A percentile compares a stretch with the other conserved stretches of the same genome.
Conservation (phyloP, 768 basidiomycete species). For the Mrakia gelida region DNA sequence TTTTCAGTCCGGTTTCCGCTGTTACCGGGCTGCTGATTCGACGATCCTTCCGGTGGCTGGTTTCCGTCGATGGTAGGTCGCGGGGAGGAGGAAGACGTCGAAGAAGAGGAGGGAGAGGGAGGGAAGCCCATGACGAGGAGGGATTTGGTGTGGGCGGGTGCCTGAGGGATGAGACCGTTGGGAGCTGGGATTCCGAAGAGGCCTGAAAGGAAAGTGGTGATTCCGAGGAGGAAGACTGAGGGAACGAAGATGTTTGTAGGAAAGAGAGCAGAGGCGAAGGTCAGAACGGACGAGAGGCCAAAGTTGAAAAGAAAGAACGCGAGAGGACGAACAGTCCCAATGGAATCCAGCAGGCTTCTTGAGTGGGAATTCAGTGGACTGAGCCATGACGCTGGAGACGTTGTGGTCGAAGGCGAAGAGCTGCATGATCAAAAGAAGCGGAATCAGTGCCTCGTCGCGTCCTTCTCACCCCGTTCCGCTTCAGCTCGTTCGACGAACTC, state of each 20-base stretch:
- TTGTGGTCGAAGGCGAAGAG: slow-evolving; percentile 29
- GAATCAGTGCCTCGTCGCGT: no score
- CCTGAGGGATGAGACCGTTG: slow-evolving; percentile 59
- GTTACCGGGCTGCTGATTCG: neutral
- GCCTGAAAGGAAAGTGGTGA: slow-evolving; percentile 83
- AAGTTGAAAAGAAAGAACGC: neutral
- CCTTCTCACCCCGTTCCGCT: neutral
- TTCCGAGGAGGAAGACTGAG: slow-evolving; percentile 71
- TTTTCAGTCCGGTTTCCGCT: slow-evolving; percentile 28
- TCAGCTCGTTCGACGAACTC: neutral
- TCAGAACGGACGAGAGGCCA: slow-evolving; percentile 49
- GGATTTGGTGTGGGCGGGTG: slow-evolving; percentile 86
- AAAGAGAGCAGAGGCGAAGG: slow-evolving; percentile 46
- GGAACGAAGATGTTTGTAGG: neutral
- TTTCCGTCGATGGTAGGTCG: neutral
- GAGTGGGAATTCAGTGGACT: slow-evolving; percentile 80
- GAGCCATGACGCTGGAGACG: slow-evolving; percentile 80
- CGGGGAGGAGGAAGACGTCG: neutral
- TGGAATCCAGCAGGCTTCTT: slow-evolving; percentile 69
- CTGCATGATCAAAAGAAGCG: slow-evolving; percentile 15
- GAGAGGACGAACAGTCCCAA: slow-evolving; percentile 39
- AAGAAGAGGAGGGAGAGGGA: neutral
- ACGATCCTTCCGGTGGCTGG: neutral
- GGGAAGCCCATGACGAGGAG: slow-evolving; percentile 61
- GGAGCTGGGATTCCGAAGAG: slow-evolving; percentile 82